Base-by-base conservation (phyloP, 2,329 filamentous ascomycete genomes). In the Cordyceps militaris region DNA sequence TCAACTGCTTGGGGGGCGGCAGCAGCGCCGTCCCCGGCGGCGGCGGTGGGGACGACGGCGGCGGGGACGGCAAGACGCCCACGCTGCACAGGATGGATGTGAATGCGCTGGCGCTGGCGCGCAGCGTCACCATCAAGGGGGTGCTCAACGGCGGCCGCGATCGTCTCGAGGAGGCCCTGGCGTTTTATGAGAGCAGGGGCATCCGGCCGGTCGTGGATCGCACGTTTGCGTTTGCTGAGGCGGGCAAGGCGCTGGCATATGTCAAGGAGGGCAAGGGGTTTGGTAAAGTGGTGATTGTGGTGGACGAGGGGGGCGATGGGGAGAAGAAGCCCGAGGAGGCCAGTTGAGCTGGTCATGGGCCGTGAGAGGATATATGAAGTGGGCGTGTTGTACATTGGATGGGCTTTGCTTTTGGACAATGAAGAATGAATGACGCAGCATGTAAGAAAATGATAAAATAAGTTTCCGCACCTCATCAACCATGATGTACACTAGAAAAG, bases 101-200 rank as follows among this genome's bases (percentile, higher is more conserved):
- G 32, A 54, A 49, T 6, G 50, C 43, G 34, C 44, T 59, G 32
- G 51, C 51, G 50, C 51, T 59, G 43, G 19, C 26, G 26, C 26
- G 50, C 21, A 54, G 53, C 34, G 51, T 49, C 19, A 59, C 51
- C 16, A 66, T 79, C 52, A 76, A 76, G 64, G 76, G 85, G 0
- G 79, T 87, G 7, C 64, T 87, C 28, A 86, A 87, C 66, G 85
- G 85, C 0, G 83, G 85, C 10, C 66, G 69, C 57, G 74, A 77
- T 49, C 68, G 74, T 43, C 76, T 83, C 58, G 77, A 80, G 67
- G 80, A 83, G 68, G 81, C 83, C 78, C 61, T 77, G 38, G 57
- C 48, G 32, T 77, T 78, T 47, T 79, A 79, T 61, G 70, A 74
- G 59, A 64, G 69, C 48, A 70, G 76, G 58, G 53, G 66, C 60